Conservation (phyloP, 2,329 filamentous ascomycete species). For the Penicillium crustosum region DNA sequence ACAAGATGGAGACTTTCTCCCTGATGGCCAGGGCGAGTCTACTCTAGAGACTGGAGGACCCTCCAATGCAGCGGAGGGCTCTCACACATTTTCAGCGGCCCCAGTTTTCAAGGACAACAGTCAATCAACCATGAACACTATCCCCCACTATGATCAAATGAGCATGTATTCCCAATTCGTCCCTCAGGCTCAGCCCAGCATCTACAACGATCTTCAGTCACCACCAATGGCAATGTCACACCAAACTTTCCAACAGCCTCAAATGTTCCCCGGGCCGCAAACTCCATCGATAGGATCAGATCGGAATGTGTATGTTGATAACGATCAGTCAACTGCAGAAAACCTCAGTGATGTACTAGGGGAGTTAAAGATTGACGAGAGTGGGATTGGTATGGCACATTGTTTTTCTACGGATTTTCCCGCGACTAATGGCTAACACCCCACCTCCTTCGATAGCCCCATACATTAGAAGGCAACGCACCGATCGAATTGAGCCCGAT, state of each 20-base stretch:
- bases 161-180: slow-evolving; percentile 44
- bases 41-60: slow-evolving; percentile 23
- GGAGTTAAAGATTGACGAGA: slow-evolving; percentile 81
- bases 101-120: slow-evolving; percentile 45
- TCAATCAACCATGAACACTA: slow-evolving; percentile 52
- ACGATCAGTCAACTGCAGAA: slow-evolving; percentile 66
- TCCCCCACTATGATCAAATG: slow-evolving; percentile 46
- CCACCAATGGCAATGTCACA: slow-evolving; percentile 33
- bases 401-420: neutral
- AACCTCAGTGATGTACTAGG: slow-evolving; percentile 80
- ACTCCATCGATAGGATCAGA: slow-evolving; percentile 34
- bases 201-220: slow-evolving; percentile 35
- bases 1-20: slow-evolving; percentile 59
- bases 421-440: slow-evolving; percentile 10
- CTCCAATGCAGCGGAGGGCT: slow-evolving; percentile 48
- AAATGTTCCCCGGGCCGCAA: slow-evolving; percentile 29
- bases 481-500: slow-evolving; percentile 51
- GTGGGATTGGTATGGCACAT: slow-evolving; percentile 70
- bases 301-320: slow-evolving; percentile 56
- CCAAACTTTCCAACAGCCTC: slow-evolving; percentile 31
- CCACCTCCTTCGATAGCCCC: slow-evolving; percentile 58
- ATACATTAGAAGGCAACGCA: slow-evolving; percentile 71
- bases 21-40: slow-evolving; percentile 32
- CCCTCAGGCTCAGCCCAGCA: slow-evolving; percentile 27
- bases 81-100: slow-evolving; percentile 55